phyloP scores from a whole-genome alignment of 768 basidiomycete species.

The Crassisporium funariophilum region DNA sequence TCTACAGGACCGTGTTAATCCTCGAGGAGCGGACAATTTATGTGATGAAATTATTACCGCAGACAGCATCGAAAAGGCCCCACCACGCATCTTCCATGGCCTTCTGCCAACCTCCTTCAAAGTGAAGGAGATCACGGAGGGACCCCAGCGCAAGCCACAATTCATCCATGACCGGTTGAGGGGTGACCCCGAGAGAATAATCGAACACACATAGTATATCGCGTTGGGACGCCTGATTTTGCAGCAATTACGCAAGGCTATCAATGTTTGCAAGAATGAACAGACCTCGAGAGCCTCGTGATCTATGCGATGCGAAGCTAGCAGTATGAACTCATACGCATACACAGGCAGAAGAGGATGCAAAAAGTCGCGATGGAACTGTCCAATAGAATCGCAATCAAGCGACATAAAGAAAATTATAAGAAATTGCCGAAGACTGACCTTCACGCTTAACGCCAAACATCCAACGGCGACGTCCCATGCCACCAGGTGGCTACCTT shows the following conservation, averaged over 20 bases:
- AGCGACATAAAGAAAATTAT: background rate
- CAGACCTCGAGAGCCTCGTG: conserved; percentile 58
- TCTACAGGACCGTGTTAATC: conserved; percentile 35
- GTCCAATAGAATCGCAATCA: conserved; percentile 1
- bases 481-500: conserved; percentile 37
- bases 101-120: conserved; percentile 46
- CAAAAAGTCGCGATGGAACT: conserved; percentile 70
- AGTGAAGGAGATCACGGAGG: conserved; percentile 43
- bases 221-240: conserved; percentile 58
- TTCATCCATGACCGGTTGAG: conserved; percentile 59
- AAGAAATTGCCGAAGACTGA: conserved; percentile 16
- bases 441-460: conserved; percentile 65
- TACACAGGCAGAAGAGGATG: conserved; percentile 55
- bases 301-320: conserved; percentile 50
- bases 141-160: conserved; percentile 58
- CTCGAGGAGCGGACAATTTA: background rate
- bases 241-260: background rate
- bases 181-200: conserved; percentile 53
- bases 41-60: conserved; percentile 31
- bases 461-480: conserved; percentile 66
- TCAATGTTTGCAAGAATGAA: conserved; percentile 1
- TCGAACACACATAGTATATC: conserved; percentile 51
- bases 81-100: conserved; percentile 53
- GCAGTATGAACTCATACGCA: conserved; percentile 47
- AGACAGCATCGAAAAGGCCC: conserved; percentile 43